These are phyloP conservation scores for Aureobasidium sp. DNA, from an alignment of 2,329 filamentous ascomycete genomes.

Conservation along the genomic window DNA sequence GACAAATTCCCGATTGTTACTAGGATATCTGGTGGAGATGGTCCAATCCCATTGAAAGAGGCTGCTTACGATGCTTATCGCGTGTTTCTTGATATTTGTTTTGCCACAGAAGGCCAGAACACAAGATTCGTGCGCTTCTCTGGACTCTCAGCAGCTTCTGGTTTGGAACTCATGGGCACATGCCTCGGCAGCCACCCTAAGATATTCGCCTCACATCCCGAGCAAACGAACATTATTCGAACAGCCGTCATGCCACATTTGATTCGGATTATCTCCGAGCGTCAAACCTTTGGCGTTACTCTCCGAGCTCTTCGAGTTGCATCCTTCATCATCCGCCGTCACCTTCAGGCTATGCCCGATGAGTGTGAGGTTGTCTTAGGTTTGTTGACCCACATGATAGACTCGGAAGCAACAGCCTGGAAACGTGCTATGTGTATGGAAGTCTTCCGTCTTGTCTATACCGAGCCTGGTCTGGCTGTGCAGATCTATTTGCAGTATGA, in stretches of 20 bases:
- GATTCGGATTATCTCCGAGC: conserved; percentile 67
- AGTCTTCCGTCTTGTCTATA: conserved; percentile 76
- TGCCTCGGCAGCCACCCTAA: conserved; percentile 74
- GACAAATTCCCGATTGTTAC: conserved; percentile 49
- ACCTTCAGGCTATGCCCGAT: conserved; percentile 62
- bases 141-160: conserved; percentile 70
- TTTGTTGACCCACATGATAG: conserved; percentile 74
- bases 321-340: conserved; percentile 69
- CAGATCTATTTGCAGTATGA: conserved; percentile 78
- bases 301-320: conserved; percentile 76
- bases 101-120: conserved; percentile 75
- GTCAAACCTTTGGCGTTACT: conserved; percentile 69
- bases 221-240: conserved; percentile 72
- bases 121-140: conserved; percentile 75
- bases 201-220: conserved; percentile 68
- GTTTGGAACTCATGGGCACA: conserved; percentile 85
- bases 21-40: conserved; percentile 60
- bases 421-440: conserved; percentile 88
- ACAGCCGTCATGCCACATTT: conserved; percentile 74
- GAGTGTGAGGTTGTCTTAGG: conserved; percentile 80
- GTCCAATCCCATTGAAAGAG: conserved; percentile 56
- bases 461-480: conserved; percentile 68
- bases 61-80: conserved; percentile 80
- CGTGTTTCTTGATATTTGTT: conserved; percentile 82
- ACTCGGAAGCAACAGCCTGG: conserved; percentile 74